These are phyloP conservation scores for Vigna hirtella DNA, from an alignment of 306 rosid genomes.

Conservation along the genomic window DNA sequence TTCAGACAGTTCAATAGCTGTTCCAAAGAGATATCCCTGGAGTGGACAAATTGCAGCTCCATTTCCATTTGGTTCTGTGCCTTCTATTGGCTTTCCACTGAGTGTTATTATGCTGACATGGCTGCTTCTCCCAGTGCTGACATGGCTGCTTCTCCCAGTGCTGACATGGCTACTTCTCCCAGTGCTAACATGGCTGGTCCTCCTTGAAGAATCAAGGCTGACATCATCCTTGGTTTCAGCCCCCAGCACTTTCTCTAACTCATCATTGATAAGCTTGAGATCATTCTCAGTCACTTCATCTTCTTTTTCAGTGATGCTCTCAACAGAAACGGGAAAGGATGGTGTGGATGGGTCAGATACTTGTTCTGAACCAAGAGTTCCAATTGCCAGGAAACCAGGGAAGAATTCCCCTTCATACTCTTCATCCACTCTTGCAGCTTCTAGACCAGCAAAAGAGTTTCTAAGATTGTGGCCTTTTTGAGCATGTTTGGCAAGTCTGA, in stretches of 20 bases:
- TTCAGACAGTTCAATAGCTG: constrained; percentile 75
- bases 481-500: constrained; percentile 62
- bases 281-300: constrained; percentile 90
- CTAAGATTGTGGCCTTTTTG: constrained; percentile 64
- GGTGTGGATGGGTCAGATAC: constrained; percentile 75
- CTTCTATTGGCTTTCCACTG: constrained; percentile 76
- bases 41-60: constrained; percentile 76
- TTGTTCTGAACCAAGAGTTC: constrained; percentile 89
- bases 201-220: constrained; percentile 76
- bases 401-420: constrained; percentile 67
- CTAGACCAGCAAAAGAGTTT: constrained; percentile 75
- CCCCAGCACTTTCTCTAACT: constrained; percentile 83
- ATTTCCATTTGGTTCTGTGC: constrained; percentile 55
- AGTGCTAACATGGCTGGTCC: constrained; percentile 85
- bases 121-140: constrained; percentile 87
- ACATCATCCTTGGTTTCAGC: constrained; percentile 81
- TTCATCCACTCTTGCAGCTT: constrained; percentile 65
- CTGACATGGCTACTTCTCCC: constrained; percentile 92
- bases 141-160: constrained; percentile 87
- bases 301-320: constrained; percentile 85
- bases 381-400: constrained; percentile 96
- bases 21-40: constrained; percentile 84
- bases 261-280: constrained; percentile 81
- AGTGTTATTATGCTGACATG: constrained; percentile 87
- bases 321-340: constrained; percentile 72